Base-by-base conservation (phyloP, 2,329 filamentous ascomycete species). In the Aspergillus glaucus region DNA sequence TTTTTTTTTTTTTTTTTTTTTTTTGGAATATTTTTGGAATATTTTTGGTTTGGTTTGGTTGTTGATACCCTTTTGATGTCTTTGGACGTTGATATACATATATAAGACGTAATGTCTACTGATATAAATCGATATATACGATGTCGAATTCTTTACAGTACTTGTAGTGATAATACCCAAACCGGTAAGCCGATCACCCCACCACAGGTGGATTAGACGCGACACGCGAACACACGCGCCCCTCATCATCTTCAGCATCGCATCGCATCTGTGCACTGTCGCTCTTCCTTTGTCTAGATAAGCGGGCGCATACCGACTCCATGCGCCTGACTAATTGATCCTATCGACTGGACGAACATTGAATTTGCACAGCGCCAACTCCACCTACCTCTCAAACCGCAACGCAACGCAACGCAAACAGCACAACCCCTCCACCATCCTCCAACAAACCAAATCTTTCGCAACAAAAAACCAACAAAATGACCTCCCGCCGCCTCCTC, bases 401-500 rank as follows among this genome's bases (percentile, higher is more conserved):
- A 36, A 14, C 15, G 14, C 14, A 36, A 6, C 34, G 14, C 15
- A 37, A 15, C 34, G 6, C n/a, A 34, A 10, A 34, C 40, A 10
- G 6, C 40, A 22, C 6, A 15, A 21, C 19, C n/a, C 40, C 17
- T 24, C 40, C 22, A 19, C 12, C 22, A 9, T 40, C 15, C 19
- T 36, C 37, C 37, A 22, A 21, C 15, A 19, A 15, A 17, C 15
- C 15, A 12, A 15, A 17, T 10, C 22, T 22, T 19, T 3, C 8
- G 15, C 24, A 15, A 44, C 22, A 47, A 44, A 24, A 42, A 44
- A 44, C 34, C 26, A 17, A 48, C 50, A 46, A 40, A 51, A 51
- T n/a, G 43, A 15, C 52, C 9, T 46, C 52, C 15, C 58, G 60
- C 50, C 63, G 63, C 37, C 64, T 69, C 28, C 57, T 69, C 43